Evolutionary conservation across 345 rosid genomes (phyloP).

Genomic region (Luvunga scandens): DNA sequence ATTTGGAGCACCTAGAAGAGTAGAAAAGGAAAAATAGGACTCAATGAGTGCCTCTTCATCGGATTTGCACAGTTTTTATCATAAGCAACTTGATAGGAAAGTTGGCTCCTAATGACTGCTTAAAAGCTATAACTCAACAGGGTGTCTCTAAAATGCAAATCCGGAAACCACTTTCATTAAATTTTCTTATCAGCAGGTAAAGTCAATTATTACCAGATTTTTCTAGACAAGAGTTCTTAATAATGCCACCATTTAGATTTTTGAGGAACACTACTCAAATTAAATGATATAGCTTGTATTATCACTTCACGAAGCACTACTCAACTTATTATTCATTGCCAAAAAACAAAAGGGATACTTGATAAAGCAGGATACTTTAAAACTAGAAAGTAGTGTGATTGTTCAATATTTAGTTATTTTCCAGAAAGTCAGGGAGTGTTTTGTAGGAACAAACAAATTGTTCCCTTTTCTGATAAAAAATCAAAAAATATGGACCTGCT

Average conservation of each 20-base stretch:
- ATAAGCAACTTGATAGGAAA: background rate
- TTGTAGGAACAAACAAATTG: too few species aligned
- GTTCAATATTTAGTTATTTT: too few species aligned
- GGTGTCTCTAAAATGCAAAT: background rate
- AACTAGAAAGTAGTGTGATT: too few species aligned
- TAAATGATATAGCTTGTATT: too few species aligned
- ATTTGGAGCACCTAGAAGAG: conserved; percentile 21
- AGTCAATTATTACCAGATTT: background rate
- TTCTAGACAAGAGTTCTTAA: background rate
- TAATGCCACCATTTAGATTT: background rate
- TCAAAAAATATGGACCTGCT: too few species aligned
- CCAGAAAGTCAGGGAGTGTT: too few species aligned
- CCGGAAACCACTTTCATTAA: background rate
- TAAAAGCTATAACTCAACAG: background rate
- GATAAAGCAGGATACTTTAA: too few species aligned
- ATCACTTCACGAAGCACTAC: too few species aligned
- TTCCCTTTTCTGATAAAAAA: too few species aligned
- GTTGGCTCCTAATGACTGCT: background rate
- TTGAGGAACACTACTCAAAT: background rate
- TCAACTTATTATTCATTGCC: too few species aligned
- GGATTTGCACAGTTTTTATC: background rate
- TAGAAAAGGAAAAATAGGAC: background rate
- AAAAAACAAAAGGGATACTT: too few species aligned
- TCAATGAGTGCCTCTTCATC: background rate
- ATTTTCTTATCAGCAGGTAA: background rate